Conservation (phyloP, 2,329 filamentous ascomycete species). For the Botrytis fragariae region DNA sequence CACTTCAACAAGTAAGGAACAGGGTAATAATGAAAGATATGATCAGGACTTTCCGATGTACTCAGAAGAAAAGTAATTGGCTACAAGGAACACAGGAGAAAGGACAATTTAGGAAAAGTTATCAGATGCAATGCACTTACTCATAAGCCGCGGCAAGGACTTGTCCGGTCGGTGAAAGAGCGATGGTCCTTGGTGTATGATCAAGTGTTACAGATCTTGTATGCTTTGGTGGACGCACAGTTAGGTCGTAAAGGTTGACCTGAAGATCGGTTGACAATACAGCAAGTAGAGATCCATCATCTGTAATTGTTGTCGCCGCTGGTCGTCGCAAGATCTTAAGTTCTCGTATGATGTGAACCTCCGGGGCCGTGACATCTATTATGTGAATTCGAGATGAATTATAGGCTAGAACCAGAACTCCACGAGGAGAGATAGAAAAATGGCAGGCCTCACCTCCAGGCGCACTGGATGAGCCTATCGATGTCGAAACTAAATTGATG, state of each 20-base stretch:
- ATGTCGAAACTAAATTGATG: slow-evolving; percentile 78
- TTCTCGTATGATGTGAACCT: slow-evolving; percentile 68
- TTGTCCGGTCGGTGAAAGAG: slow-evolving; percentile 75
- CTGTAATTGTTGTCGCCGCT: slow-evolving; percentile 72
- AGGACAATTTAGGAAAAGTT: no score
- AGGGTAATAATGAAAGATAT: not conserved
- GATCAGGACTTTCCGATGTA: not conserved
- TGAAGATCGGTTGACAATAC: slow-evolving; percentile 80
- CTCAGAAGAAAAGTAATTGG: not conserved
- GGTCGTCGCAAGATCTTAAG: slow-evolving; percentile 77
- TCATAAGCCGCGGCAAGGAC: slow-evolving; percentile 83
- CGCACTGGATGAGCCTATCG: slow-evolving; percentile 76
- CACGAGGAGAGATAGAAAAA: slow-evolving; percentile 74
- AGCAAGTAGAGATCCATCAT: slow-evolving; percentile 72
- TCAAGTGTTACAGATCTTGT: slow-evolving; percentile 75
- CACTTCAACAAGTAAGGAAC: not conserved
- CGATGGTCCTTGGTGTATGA: slow-evolving; percentile 73
- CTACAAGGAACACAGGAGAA: not conserved
- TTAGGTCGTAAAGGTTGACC: slow-evolving; percentile 80
- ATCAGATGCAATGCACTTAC: slow-evolving; percentile 37
- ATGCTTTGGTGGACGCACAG: slow-evolving; percentile 61
- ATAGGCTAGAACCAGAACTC: slow-evolving; percentile 72
- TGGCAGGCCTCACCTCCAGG: slow-evolving; percentile 84
- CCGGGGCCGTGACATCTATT: slow-evolving; percentile 61
- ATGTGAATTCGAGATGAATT: slow-evolving; percentile 84